Base-by-base conservation (phyloP, 73 alveolate genomes). In the Effrenium voratum region DNA sequence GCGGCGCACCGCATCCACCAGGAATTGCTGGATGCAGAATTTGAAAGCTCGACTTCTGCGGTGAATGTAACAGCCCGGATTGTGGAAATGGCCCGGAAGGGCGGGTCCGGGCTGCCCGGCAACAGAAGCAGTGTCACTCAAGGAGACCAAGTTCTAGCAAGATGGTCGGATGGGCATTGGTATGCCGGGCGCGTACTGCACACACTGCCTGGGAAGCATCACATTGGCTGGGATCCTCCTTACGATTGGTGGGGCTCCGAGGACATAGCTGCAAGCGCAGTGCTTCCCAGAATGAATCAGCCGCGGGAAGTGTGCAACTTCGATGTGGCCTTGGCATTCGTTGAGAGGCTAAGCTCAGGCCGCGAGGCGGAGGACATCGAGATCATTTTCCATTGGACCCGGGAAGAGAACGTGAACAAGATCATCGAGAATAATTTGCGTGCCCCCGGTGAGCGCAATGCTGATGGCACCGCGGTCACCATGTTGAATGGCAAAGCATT, bases 301-400 rank as follows among this genome's bases (percentile, higher is more conserved):
- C 95, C 95, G 34, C 76, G 95, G 5, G 95, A 87, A 84, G 81
- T 87, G 30, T 87, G 95, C 95, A 87, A 87, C 95, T 87, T 87
- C 68, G 95, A 87, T 43, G 95, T 87, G 95, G 95, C 95, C 41
- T 40, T 87, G 84, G 72, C 68, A 68, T 87, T 87, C 45, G 95
- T 63, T 49, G 49, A 16, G 38, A 63, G 40, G 43, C 26, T 1
- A 57, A 57, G 72, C 28, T 30, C 16, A 57, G 72, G 72, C 49
- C 46, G 36, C 40, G 32, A 66, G 5, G 83, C 80, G 72, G 63
- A 59, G 41, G 19, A 63, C 45, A 38, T 87, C 52, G 95, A 87
- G 46, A 84, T 87, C 47, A 84, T 87, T 28, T 87, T 60, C 95
- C 95, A 87, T 46, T 87, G 95, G 95, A 87, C 95, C 28, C 84